A percentile compares a stretch with the other conserved stretches of the same genome.
phyloP scores from a whole-genome alignment of 1,284 basidiomycete species.

The Pseudozyma thailandica region DNA sequence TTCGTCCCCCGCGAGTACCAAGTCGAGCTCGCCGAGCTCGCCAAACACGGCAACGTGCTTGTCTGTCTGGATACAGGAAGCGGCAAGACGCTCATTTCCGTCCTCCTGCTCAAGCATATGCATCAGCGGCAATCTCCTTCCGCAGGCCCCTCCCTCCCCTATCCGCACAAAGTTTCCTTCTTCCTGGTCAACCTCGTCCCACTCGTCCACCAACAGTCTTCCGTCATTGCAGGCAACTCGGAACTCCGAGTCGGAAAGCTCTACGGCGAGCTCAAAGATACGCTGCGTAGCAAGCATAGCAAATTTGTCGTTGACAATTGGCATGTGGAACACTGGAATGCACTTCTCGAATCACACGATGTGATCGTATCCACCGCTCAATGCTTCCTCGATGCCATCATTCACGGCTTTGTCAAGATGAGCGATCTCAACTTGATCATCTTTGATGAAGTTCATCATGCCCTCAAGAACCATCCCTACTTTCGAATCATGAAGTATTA shows the following conservation, averaged over 20 bases:
- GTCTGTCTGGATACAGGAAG: slow-evolving; percentile 59
- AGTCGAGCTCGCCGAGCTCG: slow-evolving; percentile 33
- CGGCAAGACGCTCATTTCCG: slow-evolving; percentile 60
- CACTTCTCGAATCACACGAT: slow-evolving; percentile 36
- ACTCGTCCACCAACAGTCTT: slow-evolving; percentile 56
- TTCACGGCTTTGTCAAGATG: slow-evolving; percentile 53
- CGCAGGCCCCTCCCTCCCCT: background rate
- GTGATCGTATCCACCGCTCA: slow-evolving; percentile 57
- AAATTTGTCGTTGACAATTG: slow-evolving; percentile 27
- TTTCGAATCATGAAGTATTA: slow-evolving; percentile 59
- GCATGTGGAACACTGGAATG: slow-evolving; percentile 34
- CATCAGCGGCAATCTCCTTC: slow-evolving; percentile 6
- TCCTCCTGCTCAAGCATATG: slow-evolving; percentile 51
- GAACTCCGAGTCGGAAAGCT: slow-evolving; percentile 39
- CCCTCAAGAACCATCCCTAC: slow-evolving; percentile 45
- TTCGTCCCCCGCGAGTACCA: slow-evolving; percentile 40
- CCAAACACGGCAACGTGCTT: slow-evolving; percentile 45
- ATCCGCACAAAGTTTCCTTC: slow-evolving; percentile 28
- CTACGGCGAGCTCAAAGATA: slow-evolving; percentile 46
- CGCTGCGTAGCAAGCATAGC: slow-evolving; percentile 10
- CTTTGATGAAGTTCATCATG: slow-evolving; percentile 60
- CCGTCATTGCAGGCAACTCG: slow-evolving; percentile 50
- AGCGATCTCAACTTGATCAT: slow-evolving; percentile 49
- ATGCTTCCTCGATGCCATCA: slow-evolving; percentile 50
- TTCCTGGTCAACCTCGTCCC: slow-evolving; percentile 56